Evolutionary conservation across 495 filamentous ascomycete species (phyloP).

Genomic region (Opeltia flavorubescens): DNA sequence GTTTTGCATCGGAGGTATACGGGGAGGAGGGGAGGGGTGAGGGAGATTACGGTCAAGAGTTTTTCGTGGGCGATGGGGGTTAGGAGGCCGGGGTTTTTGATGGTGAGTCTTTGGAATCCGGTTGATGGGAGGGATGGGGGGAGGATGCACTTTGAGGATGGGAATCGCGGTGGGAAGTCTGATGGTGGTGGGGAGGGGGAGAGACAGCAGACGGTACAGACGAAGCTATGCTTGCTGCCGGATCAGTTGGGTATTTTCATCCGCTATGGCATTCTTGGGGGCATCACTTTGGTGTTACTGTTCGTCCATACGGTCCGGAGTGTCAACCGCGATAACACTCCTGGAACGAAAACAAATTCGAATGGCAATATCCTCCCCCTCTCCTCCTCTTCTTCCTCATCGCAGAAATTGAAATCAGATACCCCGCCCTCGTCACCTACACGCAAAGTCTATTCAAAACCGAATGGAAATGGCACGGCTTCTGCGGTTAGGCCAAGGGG

Average conservation of each 20-base stretch:
- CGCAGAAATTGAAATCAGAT: too few species aligned
- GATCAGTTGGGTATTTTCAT: slow-evolving; percentile 75
- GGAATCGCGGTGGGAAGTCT: slow-evolving; percentile 35
- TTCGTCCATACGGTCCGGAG: slow-evolving; percentile 45
- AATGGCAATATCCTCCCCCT: too few species aligned
- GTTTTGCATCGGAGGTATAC: slow-evolving; percentile 57
- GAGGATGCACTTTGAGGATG: not conserved
- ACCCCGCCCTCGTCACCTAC: too few species aligned
- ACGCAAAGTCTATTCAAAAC: too few species aligned
- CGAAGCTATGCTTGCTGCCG: slow-evolving; percentile 81
- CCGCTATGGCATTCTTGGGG: slow-evolving; percentile 50
- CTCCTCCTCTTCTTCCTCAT: too few species aligned
- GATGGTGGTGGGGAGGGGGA: slow-evolving; percentile 14
- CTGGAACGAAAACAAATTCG: too few species aligned
- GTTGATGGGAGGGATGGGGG: slow-evolving; percentile 30
- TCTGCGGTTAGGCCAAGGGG: too few species aligned
- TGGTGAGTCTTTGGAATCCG: slow-evolving; percentile 87
- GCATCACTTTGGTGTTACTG: slow-evolving; percentile 45
- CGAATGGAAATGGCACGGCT: too few species aligned
- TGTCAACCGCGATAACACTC: slow-evolving; percentile 5
- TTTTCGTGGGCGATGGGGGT: slow-evolving; percentile 97
- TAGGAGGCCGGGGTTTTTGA: slow-evolving; percentile 68
- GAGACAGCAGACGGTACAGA: slow-evolving; percentile 49
- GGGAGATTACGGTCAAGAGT: slow-evolving; percentile 89
- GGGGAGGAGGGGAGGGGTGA: slow-evolving; percentile 44